A percentile compares a stretch with the other conserved stretches of the same genome.
Conservation (phyloP, 768 basidiomycete species). For the Suillus spraguei region DNA sequence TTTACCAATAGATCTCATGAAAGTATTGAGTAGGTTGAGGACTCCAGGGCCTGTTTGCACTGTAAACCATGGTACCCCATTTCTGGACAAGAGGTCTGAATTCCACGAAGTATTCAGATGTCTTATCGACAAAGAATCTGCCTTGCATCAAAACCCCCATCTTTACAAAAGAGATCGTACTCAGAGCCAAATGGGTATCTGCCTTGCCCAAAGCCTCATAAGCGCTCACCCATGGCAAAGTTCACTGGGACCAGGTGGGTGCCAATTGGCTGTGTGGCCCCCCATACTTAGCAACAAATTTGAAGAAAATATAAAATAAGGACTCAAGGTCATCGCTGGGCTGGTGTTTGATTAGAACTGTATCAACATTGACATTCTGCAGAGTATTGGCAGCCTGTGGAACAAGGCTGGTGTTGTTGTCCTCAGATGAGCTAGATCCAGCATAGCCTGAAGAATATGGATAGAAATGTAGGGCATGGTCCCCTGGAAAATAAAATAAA, state of each 20-base stretch:
- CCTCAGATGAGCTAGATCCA: neutral
- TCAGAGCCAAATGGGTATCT: neutral
- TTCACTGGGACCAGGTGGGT: neutral
- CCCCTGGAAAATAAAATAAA: constrained; percentile 11
- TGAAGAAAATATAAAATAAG: neutral
- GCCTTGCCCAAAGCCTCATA: neutral
- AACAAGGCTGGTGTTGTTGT: neutral
- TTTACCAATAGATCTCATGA: too few relatives aligned
- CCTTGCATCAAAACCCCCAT: neutral
- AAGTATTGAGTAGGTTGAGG: neutral
- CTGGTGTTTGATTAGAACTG: neutral
- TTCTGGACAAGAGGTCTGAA: neutral
- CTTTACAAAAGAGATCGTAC: neutral
- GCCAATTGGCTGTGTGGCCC: neutral
- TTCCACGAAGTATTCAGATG: neutral
- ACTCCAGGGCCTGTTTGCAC: neutral
- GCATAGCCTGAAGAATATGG: neutral
- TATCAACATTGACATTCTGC: neutral
- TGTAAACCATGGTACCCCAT: neutral
- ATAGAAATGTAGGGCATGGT: constrained; percentile 9
- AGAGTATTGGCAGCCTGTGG: neutral
- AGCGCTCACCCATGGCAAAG: neutral
- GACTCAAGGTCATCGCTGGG: neutral
- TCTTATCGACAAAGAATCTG: neutral
- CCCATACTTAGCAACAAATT: neutral